Evolutionary conservation across 2,329 filamentous ascomycete species (phyloP), one percentile per base, ranked within the genome.

Genomic region (Botrytis sinoallii): DNA sequence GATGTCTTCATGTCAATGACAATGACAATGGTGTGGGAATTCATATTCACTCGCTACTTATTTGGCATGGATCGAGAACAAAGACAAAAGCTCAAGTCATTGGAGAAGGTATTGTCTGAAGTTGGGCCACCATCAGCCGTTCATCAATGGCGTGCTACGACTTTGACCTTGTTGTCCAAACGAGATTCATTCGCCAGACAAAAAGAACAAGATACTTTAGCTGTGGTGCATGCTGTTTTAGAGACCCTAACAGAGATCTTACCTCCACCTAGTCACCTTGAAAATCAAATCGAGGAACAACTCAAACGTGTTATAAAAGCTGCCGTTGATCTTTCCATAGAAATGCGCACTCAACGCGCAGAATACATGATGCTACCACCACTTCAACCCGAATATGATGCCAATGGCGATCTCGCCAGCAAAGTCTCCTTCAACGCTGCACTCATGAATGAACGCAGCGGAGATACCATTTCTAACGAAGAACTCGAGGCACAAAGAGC

Each of bases 21-120:
- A 73, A 98, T 98, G 95, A 96, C 93, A 75, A 98, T 99, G 94
- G 91, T 99, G 70, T 99, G 95, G 95, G 96, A 99, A 83, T 98
- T 97, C 81, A 91, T 99, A 81, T 99, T 99, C 82, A 98, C 95
- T 14, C 91, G 96, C 76, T 99, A 99, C 82, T 90, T 99, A 40
- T 99, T 99, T 82, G 96, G 96, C 79, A 97, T 99, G 94, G 96
- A 99, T 82, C 90, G 95, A 79, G 96, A 98, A 83, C 96, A 99
- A 84, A 90, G 96, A 79, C 95, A 98, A 83, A 98, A 98, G 84
- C 91, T 99, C 82, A 98, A 99, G 85, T 91, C 92, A 48, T 88
- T 99, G 14, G 97, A 99, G 84, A 98, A 97, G 85, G 91, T 93
- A 57, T 88, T 99, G 44, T 88, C 89, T 32, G 96, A 99, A 81